Percentiles rank a stretch among this genome's conserved stretches.
phyloP scores from a whole-genome alignment of 2,329 filamentous ascomycete genomes.

The Fusarium nelsonii region DNA sequence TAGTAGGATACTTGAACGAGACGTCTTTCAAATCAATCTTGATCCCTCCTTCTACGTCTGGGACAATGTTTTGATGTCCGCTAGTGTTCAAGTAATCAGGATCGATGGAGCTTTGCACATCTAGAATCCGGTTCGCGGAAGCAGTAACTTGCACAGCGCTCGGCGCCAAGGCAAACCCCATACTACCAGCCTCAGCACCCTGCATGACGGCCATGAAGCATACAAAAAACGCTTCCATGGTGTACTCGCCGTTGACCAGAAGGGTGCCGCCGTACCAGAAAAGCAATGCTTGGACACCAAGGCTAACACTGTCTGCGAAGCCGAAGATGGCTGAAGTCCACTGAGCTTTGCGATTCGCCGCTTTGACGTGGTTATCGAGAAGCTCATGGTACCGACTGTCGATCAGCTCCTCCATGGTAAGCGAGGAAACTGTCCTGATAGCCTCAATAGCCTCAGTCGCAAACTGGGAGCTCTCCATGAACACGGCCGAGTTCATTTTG shows the following conservation, averaged over 20 bases:
- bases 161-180: constrained; percentile 30
- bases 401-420: constrained; percentile 71
- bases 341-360: constrained; percentile 50
- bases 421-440: constrained; percentile 70
- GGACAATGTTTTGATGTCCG: constrained; percentile 43
- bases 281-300: constrained; percentile 61
- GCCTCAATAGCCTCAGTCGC: constrained; percentile 72
- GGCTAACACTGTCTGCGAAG: constrained; percentile 54
- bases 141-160: constrained; percentile 39
- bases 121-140: constrained; percentile 50
- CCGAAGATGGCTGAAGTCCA: constrained; percentile 53
- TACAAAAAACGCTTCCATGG: constrained; percentile 63
- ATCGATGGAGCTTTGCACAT: constrained; percentile 29
- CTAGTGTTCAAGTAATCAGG: background rate
- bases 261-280: constrained; percentile 63
- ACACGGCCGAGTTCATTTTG: constrained; percentile 67
- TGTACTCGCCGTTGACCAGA: constrained; percentile 48
- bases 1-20: constrained; percentile 71
- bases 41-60: constrained; percentile 61
- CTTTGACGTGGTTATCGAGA: constrained; percentile 52
- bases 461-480: constrained; percentile 71
- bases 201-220: constrained; percentile 66
- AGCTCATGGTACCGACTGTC: constrained; percentile 54
- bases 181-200: constrained; percentile 59
- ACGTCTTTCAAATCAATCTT: constrained; percentile 68